phyloP scores from a whole-genome alignment of 441 rosid species.

The Melastoma candidum region DNA sequence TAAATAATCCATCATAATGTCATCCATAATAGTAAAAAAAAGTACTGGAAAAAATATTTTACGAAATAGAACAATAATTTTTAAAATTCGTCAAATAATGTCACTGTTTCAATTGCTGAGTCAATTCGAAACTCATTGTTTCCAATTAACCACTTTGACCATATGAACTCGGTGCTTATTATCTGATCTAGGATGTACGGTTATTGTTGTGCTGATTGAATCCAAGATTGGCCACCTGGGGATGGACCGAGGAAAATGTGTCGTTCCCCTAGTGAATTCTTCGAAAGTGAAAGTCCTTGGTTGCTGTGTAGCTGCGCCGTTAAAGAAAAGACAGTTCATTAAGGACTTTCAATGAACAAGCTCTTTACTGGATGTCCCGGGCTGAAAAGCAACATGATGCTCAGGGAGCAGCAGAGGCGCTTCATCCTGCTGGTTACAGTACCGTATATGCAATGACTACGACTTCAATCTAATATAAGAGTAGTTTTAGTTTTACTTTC shows the following conservation, averaged over 20 bases:
- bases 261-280: constrained; percentile 36
- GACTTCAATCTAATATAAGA: not conserved
- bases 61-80: too few species aligned
- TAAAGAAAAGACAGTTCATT: constrained; percentile 15
- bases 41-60: too few species aligned
- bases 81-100: too few species aligned
- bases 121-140: too few species aligned
- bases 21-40: too few species aligned
- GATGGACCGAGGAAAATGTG: constrained; percentile 63
- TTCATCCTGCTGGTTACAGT: constrained; percentile 74
- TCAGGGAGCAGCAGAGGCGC: constrained; percentile 47
- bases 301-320: constrained; percentile 48
- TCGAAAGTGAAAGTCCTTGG: constrained; percentile 42
- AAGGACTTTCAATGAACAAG: constrained; percentile 60
- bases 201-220: too few species aligned
- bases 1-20: too few species aligned
- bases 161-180: too few species aligned
- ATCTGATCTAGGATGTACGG: too few species aligned
- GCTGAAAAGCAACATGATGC: constrained; percentile 49
- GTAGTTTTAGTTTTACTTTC: constrained; percentile 36
- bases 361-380: constrained; percentile 63
- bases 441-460: constrained; percentile 48
- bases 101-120: too few species aligned
- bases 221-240: constrained; percentile 60
- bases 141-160: too few species aligned